Evolutionary conservation across 257 asterid genomes (phyloP).

Genomic region (Catharanthus roseus): DNA sequence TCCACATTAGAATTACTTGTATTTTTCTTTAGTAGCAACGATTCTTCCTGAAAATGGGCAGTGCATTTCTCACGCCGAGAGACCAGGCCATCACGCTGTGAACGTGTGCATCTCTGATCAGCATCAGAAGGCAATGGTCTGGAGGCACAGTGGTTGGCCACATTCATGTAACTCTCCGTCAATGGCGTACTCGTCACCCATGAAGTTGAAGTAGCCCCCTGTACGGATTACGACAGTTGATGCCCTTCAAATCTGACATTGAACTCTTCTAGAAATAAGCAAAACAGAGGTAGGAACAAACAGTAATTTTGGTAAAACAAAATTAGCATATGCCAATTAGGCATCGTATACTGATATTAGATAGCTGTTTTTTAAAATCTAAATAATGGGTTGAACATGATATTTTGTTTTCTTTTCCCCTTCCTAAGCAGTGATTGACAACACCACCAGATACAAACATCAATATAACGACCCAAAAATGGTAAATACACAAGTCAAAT

Average conservation of each 20-base stretch:
- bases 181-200: slow-evolving; percentile 47
- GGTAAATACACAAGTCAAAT: neutral
- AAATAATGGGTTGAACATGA: neutral
- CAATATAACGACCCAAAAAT: neutral
- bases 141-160: slow-evolving; percentile 71
- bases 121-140: slow-evolving; percentile 89
- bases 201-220: slow-evolving; percentile 45
- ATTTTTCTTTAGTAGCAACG: slow-evolving; percentile 53
- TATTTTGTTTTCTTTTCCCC: neutral
- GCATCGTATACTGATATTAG: neutral
- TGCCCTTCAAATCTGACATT: slow-evolving; percentile 57
- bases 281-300: slow-evolving; percentile 1
- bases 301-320: neutral
- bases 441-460: neutral
- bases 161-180: slow-evolving; percentile 63
- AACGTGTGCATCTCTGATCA: slow-evolving; percentile 58
- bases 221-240: slow-evolving; percentile 45
- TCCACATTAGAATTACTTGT: slow-evolving; percentile 8
- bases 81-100: slow-evolving; percentile 65
- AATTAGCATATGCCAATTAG: neutral
- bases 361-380: neutral
- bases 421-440: neutral
- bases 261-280: slow-evolving; percentile 46
- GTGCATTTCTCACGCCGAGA: slow-evolving; percentile 77
- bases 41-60: slow-evolving; percentile 61